phyloP scores from a whole-genome alignment of 148 eudicot genomes.

The Polygonum aviculare region DNA sequence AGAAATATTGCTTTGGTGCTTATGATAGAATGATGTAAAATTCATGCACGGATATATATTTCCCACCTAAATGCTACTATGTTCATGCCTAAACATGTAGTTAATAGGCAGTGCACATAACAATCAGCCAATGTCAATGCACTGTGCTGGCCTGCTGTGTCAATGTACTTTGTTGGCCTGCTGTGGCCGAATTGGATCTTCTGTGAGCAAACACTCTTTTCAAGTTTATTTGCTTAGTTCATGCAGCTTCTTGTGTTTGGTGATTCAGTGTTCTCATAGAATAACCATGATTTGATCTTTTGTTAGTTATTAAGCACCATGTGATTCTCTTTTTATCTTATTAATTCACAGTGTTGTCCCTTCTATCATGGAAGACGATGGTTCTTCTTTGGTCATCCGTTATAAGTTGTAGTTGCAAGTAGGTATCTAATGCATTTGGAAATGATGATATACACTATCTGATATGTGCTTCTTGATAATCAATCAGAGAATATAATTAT shows the following conservation, averaged over 20 bases:
- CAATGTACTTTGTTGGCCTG: background rate
- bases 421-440: background rate
- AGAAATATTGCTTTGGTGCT: background rate
- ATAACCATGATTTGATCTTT: background rate
- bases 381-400: too few relatives aligned
- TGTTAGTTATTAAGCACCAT: background rate
- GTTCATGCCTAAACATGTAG: background rate
- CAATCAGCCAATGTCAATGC: background rate
- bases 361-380: too few relatives aligned
- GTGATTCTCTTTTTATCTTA: background rate
- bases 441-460: background rate
- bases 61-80: background rate
- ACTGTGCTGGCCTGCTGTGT: background rate
- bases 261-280: background rate
- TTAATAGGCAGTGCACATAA: background rate
- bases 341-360: too few relatives aligned
- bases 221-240: background rate
- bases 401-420: too few relatives aligned
- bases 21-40: background rate
- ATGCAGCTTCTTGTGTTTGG: background rate
- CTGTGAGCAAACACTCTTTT: background rate
- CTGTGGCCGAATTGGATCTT: background rate
- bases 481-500: background rate
- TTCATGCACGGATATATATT: background rate
- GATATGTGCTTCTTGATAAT: background rate